phyloP scores from a whole-genome alignment of 2,329 filamentous ascomycete species.

The Fusarium mundagurra region DNA sequence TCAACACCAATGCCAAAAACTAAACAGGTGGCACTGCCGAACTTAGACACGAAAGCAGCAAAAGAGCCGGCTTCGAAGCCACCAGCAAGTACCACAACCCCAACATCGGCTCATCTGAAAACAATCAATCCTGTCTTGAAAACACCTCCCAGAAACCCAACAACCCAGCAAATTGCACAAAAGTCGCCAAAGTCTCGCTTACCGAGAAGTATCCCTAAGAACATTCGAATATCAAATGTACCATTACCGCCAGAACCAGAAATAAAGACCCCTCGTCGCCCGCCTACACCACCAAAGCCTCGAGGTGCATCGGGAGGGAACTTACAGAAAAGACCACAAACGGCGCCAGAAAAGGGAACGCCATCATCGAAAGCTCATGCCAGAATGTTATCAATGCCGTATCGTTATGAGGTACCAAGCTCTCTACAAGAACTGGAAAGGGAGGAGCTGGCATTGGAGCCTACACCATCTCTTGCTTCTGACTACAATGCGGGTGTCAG shows the following conservation, averaged over 20 bases:
- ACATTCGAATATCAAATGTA: conserved; percentile 8
- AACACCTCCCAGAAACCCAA: not conserved
- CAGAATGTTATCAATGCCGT: conserved; percentile 12
- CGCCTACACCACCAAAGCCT: conserved; percentile 32
- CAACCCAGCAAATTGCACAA: not conserved
- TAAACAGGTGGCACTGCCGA: not conserved
- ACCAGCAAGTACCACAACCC: not conserved
- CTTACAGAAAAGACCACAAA: conserved; percentile 5
- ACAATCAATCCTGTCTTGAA: not conserved
- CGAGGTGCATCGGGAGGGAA: conserved; percentile 1
- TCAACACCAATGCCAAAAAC: not conserved
- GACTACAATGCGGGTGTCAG: conserved; percentile 1
- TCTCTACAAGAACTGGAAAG: conserved; percentile 3
- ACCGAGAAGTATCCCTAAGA: conserved; percentile 5
- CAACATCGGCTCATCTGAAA: conserved; percentile 1
- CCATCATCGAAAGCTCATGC: not conserved
- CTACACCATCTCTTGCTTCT: conserved; percentile 10
- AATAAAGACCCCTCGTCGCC: conserved; percentile 14
- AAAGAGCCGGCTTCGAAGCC: not conserved
- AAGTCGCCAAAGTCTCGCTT: conserved; percentile 17
- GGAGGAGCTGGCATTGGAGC: conserved; percentile 13
- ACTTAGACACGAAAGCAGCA: not conserved
- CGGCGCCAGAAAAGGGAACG: conserved; percentile 10
- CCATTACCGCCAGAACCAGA: conserved; percentile 27
- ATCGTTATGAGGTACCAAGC: conserved; percentile 4